Percentiles rank a stretch among this genome's conserved stretches.
These are phyloP conservation scores for Crotalaria pallida DNA, from an alignment of 306 rosid genomes.

Conservation along the genomic window DNA sequence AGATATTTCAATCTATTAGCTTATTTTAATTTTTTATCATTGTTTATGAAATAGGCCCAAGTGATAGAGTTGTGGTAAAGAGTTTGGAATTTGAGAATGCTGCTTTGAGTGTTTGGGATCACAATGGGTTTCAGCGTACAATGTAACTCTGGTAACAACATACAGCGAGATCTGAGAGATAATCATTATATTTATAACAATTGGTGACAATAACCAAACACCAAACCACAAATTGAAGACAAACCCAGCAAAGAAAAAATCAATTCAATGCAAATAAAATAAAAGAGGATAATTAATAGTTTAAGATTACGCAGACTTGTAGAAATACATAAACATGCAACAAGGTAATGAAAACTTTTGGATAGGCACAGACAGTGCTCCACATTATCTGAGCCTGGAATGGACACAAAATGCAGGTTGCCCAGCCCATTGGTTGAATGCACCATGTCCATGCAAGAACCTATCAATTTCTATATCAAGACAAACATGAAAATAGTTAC, in stretches of 20 bases:
- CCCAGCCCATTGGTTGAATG: not conserved
- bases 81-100: no score
- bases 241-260: not conserved
- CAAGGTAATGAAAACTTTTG: not conserved
- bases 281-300: not conserved
- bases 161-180: not conserved
- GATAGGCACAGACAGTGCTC: no score
- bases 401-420: not conserved
- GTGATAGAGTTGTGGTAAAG: no score
- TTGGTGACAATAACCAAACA: not conserved
- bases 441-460: not conserved
- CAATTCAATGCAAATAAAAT: not conserved
- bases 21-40: no score
- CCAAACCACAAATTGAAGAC: conserved; percentile 10
- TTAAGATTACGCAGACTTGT: not conserved
- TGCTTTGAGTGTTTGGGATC: no score
- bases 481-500: not conserved
- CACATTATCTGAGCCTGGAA: not conserved
- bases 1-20: no score
- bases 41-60: no score
- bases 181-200: not conserved
- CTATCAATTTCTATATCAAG: not conserved
- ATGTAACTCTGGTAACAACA: no score
- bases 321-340: not conserved
- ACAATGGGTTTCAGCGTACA: no score